A percentile compares a stretch with the other conserved stretches of the same genome.
Conservation (phyloP, 2,329 filamentous ascomycete species). For the Sordariomycetes sp. region DNA sequence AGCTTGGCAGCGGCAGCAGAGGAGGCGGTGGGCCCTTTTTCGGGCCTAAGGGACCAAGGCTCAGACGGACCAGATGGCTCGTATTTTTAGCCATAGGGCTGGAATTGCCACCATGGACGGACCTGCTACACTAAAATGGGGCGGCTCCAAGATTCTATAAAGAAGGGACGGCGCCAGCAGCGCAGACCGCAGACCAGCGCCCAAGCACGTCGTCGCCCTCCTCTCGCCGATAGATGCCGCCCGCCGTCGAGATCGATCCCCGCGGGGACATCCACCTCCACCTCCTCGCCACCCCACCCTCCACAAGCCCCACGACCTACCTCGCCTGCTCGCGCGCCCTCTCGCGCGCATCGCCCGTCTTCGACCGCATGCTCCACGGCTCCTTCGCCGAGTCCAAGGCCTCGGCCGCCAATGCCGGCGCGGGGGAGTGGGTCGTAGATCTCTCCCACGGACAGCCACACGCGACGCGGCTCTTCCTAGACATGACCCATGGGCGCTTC, state of each 20-base stretch:
- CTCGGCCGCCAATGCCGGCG: neutral
- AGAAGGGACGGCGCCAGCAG: too few relatives aligned
- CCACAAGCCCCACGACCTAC: conserved; percentile 7
- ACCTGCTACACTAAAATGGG: too few relatives aligned
- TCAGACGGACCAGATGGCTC: too few relatives aligned
- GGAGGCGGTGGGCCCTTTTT: too few relatives aligned
- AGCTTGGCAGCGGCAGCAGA: too few relatives aligned
- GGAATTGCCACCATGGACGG: too few relatives aligned
- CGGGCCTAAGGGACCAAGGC: too few relatives aligned
- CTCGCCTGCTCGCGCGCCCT: conserved; percentile 14
- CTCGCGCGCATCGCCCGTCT: conserved; percentile 13
- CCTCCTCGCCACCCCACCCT: conserved; percentile 1
- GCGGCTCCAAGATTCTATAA: too few relatives aligned
- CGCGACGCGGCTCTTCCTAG: conserved; percentile 14
- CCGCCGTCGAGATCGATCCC: conserved; percentile 5
- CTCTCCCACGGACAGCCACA: conserved; percentile 17
- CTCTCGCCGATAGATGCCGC: neutral
- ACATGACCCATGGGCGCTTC: conserved; percentile 16
- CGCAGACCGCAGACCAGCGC: too few relatives aligned
- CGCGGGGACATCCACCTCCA: conserved; percentile 8
- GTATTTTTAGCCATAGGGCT: too few relatives aligned
- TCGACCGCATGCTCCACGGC: conserved; percentile 15
- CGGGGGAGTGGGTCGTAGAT: conserved; percentile 12
- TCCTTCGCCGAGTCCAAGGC: conserved; percentile 12
- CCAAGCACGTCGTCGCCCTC: too few relatives aligned